Conservation (phyloP, 176 grass and related monocot genomes). For the Triticum dicoccoides region DNA sequence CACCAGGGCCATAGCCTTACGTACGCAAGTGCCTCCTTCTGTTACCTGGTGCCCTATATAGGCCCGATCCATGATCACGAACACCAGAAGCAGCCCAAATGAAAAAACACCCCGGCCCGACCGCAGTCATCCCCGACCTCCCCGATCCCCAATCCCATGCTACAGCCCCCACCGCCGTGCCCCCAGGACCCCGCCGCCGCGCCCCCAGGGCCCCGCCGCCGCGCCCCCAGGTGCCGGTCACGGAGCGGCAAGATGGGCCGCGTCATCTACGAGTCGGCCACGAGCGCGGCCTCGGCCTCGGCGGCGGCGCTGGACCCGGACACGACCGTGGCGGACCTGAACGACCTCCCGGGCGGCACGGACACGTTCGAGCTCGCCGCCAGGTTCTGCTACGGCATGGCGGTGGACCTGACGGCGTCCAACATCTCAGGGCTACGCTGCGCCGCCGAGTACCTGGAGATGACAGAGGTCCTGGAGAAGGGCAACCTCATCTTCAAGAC, state of each 20-base stretch:
- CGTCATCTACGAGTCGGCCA: conserved; percentile 57
- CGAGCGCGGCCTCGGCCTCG: background rate
- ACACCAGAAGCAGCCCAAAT: too few species aligned
- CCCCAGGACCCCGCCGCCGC: too few species aligned
- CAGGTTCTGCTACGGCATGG: conserved; percentile 94
- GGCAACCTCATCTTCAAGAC: too few species aligned
- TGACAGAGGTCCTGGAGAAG: conserved; percentile 24
- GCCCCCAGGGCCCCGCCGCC: too few species aligned
- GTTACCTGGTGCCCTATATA: too few species aligned
- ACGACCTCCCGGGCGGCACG: conserved; percentile 67
- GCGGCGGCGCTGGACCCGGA: conserved; percentile 19
- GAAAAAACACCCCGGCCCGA: too few species aligned
- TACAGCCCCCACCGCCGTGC: too few species aligned
- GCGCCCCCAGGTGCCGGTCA: background rate
- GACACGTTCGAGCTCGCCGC: conserved; percentile 81
- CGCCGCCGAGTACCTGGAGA: conserved; percentile 92
- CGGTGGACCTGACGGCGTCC: conserved; percentile 78
- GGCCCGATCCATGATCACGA: too few species aligned
- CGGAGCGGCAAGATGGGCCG: conserved; percentile 86
- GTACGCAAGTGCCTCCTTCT: too few species aligned
- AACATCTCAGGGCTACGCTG: conserved; percentile 95
- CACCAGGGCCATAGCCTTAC: too few species aligned
- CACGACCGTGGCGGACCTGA: conserved; percentile 44
- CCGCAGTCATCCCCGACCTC: too few species aligned
- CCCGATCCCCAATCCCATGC: too few species aligned